These are phyloP conservation scores for Hemileccinum impolitum DNA, from an alignment of 768 basidiomycete species.

Conservation along the genomic window DNA sequence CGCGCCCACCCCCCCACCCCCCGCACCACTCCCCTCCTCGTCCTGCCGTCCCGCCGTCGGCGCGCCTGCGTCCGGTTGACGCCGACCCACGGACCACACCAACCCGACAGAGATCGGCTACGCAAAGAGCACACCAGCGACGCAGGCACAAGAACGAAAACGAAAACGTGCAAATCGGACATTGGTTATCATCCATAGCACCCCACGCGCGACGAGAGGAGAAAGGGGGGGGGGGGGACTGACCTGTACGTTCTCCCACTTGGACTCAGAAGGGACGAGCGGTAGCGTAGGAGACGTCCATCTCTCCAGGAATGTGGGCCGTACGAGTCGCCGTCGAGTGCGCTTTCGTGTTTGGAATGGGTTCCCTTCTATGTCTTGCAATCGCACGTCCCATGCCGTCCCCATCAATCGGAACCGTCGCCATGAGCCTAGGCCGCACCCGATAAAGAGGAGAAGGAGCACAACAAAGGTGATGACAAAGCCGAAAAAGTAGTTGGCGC, in stretches of 20 bases:
- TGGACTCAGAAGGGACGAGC: not conserved
- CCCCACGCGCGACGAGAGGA: no score
- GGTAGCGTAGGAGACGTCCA: conserved; percentile 11
- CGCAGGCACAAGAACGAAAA: no score
- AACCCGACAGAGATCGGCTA: conserved; percentile 25
- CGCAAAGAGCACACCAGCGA: not conserved
- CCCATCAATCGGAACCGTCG: conserved; percentile 30
- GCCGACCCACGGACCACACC: conserved; percentile 12
- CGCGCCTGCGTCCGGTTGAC: not conserved
- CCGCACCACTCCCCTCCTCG: not conserved
- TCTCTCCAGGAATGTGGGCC: conserved; percentile 18
- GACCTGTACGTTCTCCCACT: conserved; percentile 25
- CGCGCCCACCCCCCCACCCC: not conserved
- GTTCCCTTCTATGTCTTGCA: conserved; percentile 15
- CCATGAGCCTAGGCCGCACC: conserved; percentile 48
- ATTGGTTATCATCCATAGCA: no score
- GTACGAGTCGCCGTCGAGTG: conserved; percentile 14
- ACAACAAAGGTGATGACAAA: conserved; percentile 33
- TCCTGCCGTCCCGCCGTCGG: no score
- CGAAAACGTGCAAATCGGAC: no score
- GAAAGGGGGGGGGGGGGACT: not conserved
- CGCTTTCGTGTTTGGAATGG: conserved; percentile 10
- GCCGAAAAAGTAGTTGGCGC: conserved; percentile 32
- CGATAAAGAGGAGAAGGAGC: conserved; percentile 46
- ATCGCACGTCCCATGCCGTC: conserved; percentile 17